A percentile compares a stretch with the other conserved stretches of the same genome.
Evolutionary conservation across 192 early-diverging fungal species (phyloP).

Genomic region (Haplosporangium gracile): DNA sequence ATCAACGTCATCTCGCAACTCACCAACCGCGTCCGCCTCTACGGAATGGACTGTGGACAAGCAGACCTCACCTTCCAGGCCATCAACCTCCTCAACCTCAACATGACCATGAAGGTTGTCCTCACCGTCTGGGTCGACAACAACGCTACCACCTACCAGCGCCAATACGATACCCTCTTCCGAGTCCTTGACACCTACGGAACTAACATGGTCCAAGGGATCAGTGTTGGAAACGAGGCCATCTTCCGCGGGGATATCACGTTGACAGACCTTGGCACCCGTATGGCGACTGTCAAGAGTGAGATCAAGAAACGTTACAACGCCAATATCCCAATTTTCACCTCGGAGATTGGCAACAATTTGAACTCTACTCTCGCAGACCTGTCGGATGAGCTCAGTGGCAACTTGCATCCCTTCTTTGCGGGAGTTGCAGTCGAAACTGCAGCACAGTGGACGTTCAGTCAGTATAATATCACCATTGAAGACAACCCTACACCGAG

Average conservation of each 20-base stretch:
- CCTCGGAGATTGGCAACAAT: conserved; percentile 57
- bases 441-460: conserved; percentile 66
- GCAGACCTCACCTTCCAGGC: conserved; percentile 56
- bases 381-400: conserved; percentile 67
- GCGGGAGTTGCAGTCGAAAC: conserved; percentile 61
- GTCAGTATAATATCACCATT: conserved; percentile 61
- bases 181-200: conserved; percentile 52
- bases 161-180: conserved; percentile 57
- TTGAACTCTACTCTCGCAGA: conserved; percentile 49
- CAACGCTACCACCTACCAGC: conserved; percentile 46
- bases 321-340: conserved; percentile 39
- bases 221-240: conserved; percentile 64
- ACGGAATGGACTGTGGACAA: conserved; percentile 60
- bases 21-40: conserved; percentile 58
- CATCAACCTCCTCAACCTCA: conserved; percentile 46
- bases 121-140: conserved; percentile 61
- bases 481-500: conserved; percentile 52
- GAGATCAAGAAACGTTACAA: conserved; percentile 25
- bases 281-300: conserved; percentile 35
- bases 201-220: conserved; percentile 51
- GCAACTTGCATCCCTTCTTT: conserved; percentile 79
- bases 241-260: conserved; percentile 56
- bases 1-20: conserved; percentile 58
- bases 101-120: conserved; percentile 54
- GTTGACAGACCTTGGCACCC: not conserved